Evolutionary conservation across 2,329 filamentous ascomycete species (phyloP).

Genomic region (Sporothrix phasma): DNA sequence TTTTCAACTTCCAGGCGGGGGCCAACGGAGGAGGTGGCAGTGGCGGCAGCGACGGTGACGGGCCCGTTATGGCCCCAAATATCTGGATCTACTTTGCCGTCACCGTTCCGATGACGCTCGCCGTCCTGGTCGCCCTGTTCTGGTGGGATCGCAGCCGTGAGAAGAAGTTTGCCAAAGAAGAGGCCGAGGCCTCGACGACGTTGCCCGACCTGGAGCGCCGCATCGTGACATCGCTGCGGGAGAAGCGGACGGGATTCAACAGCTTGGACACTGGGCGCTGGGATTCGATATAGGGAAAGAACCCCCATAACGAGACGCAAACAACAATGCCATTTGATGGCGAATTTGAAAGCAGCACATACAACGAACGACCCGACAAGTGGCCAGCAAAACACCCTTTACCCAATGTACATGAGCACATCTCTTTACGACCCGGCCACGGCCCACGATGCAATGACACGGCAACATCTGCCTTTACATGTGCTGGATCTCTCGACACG

Average conservation of each 20-base stretch:
- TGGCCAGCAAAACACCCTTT: background rate
- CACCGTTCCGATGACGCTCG: constrained; percentile 46
- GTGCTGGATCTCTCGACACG: background rate
- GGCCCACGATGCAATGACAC: constrained; percentile 2
- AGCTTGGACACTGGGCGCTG: constrained; percentile 16
- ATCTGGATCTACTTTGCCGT: constrained; percentile 57
- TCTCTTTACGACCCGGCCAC: background rate
- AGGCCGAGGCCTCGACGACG: constrained; percentile 42
- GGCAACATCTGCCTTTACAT: background rate
- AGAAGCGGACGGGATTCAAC: constrained; percentile 41
- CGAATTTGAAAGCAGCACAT: background rate
- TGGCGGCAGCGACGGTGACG: constrained; percentile 22
- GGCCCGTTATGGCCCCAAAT: constrained; percentile 37
- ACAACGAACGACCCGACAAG: background rate
- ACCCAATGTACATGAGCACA: background rate
- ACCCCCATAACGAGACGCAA: background rate
- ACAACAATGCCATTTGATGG: background rate
- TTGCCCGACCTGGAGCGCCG: constrained; percentile 48
- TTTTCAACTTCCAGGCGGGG: constrained; percentile 51
- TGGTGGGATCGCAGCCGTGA: constrained; percentile 43
- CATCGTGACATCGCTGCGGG: constrained; percentile 46
- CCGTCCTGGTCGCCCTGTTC: constrained; percentile 47
- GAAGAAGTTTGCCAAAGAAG: constrained; percentile 38
- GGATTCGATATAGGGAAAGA: constrained; percentile 13
- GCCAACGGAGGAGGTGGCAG: constrained; percentile 9